phyloP scores from a whole-genome alignment of 257 asterid species.

The Solanum neorickii region DNA sequence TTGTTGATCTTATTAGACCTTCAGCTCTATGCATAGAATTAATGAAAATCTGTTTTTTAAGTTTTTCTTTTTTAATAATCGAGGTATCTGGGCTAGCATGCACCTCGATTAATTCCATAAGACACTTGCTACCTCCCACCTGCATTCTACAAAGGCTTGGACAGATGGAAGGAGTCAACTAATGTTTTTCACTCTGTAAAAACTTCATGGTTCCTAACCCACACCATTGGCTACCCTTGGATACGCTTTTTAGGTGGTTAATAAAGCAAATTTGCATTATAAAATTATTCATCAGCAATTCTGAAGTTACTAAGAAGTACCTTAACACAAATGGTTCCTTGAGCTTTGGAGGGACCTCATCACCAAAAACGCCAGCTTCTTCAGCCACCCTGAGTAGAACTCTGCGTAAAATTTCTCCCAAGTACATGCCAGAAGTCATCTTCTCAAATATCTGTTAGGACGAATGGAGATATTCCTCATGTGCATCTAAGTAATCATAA shows the following conservation, averaged over 20 bases:
- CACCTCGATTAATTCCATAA: not conserved
- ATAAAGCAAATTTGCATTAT: not conserved
- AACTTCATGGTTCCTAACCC: not conserved
- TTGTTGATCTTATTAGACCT: not conserved
- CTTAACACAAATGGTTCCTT: slow-evolving; percentile 44
- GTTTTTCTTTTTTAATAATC: not conserved
- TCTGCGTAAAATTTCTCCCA: slow-evolving; percentile 81
- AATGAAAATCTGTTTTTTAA: not conserved
- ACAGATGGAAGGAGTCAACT: not conserved
- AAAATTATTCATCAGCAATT: not conserved
- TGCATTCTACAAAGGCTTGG: not conserved
- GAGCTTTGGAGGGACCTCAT: slow-evolving; percentile 68
- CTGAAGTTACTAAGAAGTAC: slow-evolving; percentile 14
- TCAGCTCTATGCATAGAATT: not conserved
- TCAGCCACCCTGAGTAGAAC: slow-evolving; percentile 64
- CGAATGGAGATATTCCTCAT: not conserved
- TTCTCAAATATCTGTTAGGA: slow-evolving; percentile 66
- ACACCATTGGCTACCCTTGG: not conserved
- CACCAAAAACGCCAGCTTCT: slow-evolving; percentile 76
- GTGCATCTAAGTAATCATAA: not conserved
- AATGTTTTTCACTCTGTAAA: not conserved
- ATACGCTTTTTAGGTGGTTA: not conserved
- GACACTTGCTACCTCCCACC: not conserved
- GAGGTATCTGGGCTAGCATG: not conserved
- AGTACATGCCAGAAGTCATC: slow-evolving; percentile 79